phyloP scores from a whole-genome alignment of 1,284 basidiomycete genomes.

The Athelia psychrophila region DNA sequence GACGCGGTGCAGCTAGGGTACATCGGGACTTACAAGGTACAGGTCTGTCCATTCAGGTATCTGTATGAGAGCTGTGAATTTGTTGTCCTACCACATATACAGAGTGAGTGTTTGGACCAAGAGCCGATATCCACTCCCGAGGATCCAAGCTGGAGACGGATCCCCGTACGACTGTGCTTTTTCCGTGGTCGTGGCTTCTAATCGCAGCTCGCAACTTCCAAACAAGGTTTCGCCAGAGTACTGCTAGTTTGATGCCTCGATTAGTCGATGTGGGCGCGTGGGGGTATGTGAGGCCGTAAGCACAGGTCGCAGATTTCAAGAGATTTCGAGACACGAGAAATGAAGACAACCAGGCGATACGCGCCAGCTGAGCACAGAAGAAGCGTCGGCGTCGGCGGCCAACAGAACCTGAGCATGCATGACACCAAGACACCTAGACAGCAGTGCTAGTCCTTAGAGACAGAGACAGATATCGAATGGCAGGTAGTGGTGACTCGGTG shows the following conservation, averaged over 20 bases:
- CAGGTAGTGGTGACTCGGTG: no score
- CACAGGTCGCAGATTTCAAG: no score
- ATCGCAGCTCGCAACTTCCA: background rate
- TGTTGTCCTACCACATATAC: slow-evolving; percentile 57
- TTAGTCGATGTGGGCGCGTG: background rate
- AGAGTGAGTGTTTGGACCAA: no score
- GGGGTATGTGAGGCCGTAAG: background rate
- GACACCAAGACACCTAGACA: no score
- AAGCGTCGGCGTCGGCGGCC: background rate
- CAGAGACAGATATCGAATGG: no score
- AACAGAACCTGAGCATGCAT: no score
- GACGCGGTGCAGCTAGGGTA: slow-evolving; percentile 2
- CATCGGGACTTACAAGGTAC: slow-evolving; percentile 52
- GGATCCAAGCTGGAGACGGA: no score
- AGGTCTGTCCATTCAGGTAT: slow-evolving; percentile 49
- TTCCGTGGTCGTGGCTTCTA: background rate
- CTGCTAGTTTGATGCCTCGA: background rate
- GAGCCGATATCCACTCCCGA: no score
- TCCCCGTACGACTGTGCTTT: background rate
- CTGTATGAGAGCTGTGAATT: slow-evolving; percentile 78
- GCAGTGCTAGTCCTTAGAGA: no score
- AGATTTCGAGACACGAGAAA: no score
- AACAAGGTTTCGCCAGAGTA: background rate
- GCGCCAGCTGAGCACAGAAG: background rate
- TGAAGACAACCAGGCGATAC: slow-evolving; percentile 2